Conservation (phyloP, 257 asterid genomes). For the Solanum lignicaule region DNA sequence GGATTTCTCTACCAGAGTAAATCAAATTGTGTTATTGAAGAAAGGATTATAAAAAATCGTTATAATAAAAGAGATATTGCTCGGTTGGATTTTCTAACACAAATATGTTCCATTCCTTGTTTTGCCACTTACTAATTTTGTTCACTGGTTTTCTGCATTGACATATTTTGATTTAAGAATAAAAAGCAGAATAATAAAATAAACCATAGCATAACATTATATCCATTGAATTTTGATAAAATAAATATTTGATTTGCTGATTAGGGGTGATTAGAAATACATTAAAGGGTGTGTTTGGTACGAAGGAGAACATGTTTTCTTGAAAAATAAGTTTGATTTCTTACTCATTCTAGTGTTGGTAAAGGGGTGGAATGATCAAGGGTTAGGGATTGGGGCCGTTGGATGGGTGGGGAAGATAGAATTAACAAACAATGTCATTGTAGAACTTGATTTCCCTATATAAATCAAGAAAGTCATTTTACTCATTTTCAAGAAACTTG, state of each 20-base stretch:
- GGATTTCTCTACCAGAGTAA: not conserved
- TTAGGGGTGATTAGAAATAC: not conserved
- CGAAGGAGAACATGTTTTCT: too few relatives aligned
- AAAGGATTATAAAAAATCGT: not conserved
- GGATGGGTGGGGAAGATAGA: not conserved
- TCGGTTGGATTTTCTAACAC: not conserved
- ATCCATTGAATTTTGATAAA: not conserved
- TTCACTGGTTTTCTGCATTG: not conserved
- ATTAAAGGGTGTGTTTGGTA: not conserved
- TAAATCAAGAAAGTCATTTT: not conserved
- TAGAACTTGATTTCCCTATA: not conserved
- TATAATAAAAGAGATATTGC: not conserved
- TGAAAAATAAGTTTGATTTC: too few relatives aligned
- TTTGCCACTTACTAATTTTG: not conserved
- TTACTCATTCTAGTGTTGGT: not conserved
- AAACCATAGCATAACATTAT: not conserved
- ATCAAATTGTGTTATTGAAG: not conserved
- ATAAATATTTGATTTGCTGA: not conserved
- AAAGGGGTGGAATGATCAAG: not conserved
- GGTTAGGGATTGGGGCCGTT: not conserved
- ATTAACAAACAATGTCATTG: not conserved
- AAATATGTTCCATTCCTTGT: not conserved
- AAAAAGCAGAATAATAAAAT: not conserved
- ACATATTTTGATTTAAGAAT: not conserved
- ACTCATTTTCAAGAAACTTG: not conserved